A percentile compares a stretch with the other conserved stretches of the same genome.
Conservation (phyloP, 2,329 filamentous ascomycete species). For the Sarocladium oryzae region DNA sequence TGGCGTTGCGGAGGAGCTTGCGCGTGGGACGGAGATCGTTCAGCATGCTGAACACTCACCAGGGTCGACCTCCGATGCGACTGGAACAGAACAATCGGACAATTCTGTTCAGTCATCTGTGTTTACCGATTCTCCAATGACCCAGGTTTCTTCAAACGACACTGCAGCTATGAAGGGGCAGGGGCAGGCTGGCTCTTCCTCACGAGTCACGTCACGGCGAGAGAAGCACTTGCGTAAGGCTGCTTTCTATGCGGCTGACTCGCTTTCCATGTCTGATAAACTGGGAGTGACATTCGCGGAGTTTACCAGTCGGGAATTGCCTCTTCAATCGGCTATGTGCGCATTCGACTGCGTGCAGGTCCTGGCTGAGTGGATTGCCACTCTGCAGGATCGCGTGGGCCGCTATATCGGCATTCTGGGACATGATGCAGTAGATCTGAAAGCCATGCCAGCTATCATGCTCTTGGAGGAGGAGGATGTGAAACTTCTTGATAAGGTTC, state of each 20-base stretch:
- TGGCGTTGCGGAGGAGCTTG: constrained; percentile 81
- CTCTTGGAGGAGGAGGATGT: constrained; percentile 87
- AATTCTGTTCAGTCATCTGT: constrained; percentile 38
- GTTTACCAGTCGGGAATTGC: constrained; percentile 74
- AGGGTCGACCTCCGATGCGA: constrained; percentile 38
- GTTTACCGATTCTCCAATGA: constrained; percentile 45
- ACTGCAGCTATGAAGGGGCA: constrained; percentile 25
- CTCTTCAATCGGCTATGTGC: constrained; percentile 86
- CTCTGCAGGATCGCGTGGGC: constrained; percentile 89
- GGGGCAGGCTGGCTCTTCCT: neutral
- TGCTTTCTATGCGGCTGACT: constrained; percentile 92
- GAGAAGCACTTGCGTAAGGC: constrained; percentile 88
- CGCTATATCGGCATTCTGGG: constrained; percentile 82
- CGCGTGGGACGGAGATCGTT: constrained; percentile 67
- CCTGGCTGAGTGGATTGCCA: constrained; percentile 88
- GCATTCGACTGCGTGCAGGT: constrained; percentile 92
- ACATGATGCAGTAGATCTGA: constrained; percentile 70
- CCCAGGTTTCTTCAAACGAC: constrained; percentile 43
- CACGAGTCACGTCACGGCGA: constrained; percentile 45
- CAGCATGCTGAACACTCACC: constrained; percentile 64
- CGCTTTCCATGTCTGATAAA: constrained; percentile 80
- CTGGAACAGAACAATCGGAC: constrained; percentile 38
- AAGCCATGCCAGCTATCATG: constrained; percentile 79
- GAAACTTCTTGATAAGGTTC: constrained; percentile 75
- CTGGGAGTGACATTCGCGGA: constrained; percentile 81